Percentiles rank a stretch among this genome's conserved stretches.
Evolutionary conservation across 495 filamentous ascomycete genomes (phyloP).

Genomic region (Lindgomyces ingoldianus): DNA sequence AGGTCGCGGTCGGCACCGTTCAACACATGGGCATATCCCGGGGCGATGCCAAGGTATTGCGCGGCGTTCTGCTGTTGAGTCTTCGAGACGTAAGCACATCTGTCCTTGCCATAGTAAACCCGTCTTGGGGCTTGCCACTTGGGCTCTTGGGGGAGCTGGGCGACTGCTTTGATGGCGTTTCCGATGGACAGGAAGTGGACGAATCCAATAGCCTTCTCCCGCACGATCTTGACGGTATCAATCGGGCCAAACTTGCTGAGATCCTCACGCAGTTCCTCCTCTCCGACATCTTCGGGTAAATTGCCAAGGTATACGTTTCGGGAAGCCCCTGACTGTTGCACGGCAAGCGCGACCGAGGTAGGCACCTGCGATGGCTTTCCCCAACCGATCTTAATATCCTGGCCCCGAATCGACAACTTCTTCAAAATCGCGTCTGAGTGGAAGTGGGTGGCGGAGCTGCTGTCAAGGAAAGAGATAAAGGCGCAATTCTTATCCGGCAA

Average conservation of each 20-base stretch:
- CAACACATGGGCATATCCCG: constrained; percentile 94
- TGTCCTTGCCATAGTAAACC: constrained; percentile 97
- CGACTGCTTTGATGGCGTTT: constrained; percentile 98
- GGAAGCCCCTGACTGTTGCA: constrained; percentile 97
- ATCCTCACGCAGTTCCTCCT: constrained; percentile 92
- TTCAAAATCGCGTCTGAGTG: constrained; percentile 99
- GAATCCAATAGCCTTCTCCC: constrained; percentile 97
- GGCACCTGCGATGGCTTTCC: constrained; percentile 98
- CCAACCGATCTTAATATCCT: constrained; percentile 99
- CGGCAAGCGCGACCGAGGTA: constrained; percentile 91
- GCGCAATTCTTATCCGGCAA: constrained; percentile 99
- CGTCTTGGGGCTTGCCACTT: constrained; percentile 96
- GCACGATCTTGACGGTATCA: constrained; percentile 95
- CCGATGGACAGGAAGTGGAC: constrained; percentile 97
- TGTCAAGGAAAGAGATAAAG: constrained; percentile 98
- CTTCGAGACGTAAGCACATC: constrained; percentile 98
- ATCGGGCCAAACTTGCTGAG: constrained; percentile 95
- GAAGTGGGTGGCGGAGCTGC: constrained; percentile 95
- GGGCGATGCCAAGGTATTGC: constrained; percentile 95
- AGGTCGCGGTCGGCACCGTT: constrained; percentile 94
- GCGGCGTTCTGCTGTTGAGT: constrained; percentile 99
- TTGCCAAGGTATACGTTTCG: constrained; percentile 97
- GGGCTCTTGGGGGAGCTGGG: constrained; percentile 90
- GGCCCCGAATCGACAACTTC: constrained; percentile 94
- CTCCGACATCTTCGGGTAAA: constrained; percentile 81